phyloP scores from a whole-genome alignment of 2,329 filamentous ascomycete species.

The Sclerotinia glacialis region DNA sequence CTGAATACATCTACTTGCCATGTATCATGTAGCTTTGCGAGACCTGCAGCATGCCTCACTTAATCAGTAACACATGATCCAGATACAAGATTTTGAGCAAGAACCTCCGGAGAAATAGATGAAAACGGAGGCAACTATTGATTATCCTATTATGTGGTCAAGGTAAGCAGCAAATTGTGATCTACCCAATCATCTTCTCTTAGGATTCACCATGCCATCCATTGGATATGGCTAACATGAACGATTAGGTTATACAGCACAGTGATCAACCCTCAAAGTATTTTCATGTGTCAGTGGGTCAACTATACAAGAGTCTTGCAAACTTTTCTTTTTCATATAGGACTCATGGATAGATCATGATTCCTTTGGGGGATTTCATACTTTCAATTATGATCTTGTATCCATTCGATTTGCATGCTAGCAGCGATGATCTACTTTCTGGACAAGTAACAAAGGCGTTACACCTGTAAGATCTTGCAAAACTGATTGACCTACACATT shows the following conservation, averaged over 20 bases:
- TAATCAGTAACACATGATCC: conserved; percentile 16
- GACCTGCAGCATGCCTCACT: conserved; percentile 22
- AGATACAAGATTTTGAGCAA: conserved; percentile 1
- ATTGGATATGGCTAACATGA: neutral
- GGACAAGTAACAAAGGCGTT: neutral
- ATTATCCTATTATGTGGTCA: neutral
- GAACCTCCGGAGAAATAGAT: neutral
- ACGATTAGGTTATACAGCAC: neutral
- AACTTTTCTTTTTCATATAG: neutral
- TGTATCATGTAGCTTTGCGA: conserved; percentile 18
- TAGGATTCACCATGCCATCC: neutral
- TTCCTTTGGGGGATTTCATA: neutral
- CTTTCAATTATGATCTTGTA: neutral
- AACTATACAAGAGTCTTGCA: neutral
- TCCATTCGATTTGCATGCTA: neutral
- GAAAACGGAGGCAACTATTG: neutral
- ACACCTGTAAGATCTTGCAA: too few species aligned
- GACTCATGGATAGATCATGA: neutral
- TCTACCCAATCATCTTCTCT: neutral
- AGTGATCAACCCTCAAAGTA: neutral
- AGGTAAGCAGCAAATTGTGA: neutral
- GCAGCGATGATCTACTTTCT: neutral
- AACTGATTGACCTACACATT: too few species aligned
- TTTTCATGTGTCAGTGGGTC: neutral
- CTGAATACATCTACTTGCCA: conserved; percentile 21